Base-by-base conservation (phyloP, 345 rosid genomes). In the Moricandia moricandioides region DNA sequence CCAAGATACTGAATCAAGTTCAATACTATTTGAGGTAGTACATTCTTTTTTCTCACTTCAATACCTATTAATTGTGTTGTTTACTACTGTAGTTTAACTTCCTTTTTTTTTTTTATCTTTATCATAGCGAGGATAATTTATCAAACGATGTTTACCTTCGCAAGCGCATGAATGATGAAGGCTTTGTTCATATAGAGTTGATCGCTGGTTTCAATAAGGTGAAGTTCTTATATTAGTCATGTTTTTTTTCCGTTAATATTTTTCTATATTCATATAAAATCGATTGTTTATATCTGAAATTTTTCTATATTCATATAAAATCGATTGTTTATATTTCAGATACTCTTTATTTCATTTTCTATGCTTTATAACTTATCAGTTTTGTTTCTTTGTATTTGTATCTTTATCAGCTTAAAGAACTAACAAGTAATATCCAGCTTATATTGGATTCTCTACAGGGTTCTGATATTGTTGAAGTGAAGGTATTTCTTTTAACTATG, bases 151-250 rank as follows among this genome's bases (percentile, higher is more conserved):
- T 54, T 31, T 92, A 65, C 82, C 73, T 90, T 86, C 84, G 94
- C 74, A 82, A 64, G 70, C 82, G 83, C 75, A 92, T 92, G 97
- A 88, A 92, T 85, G 89, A 82, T 3, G 85, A 88, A 60, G 94
- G 98, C 40, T 92, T 89, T 90, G 96, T 92, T 79, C 80, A 89
- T 35, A 72, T 92, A 72, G 71, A 74, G 69, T 72, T 90, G 24
- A 87, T 92, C 34, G 92, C 94, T 24, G 81, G 86, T 72, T 92
- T 92, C 83, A 86, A 83, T 1, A 87, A 79, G 84, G 96, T 90
- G 61, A 84, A 85, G 67, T 83, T 51, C 40, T 51, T 54, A 31
- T 63, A 26, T 21, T 29, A 30, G 21, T 60, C 64, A 24, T 56
- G 64, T 21, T 65, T 16, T 21, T 21, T 21, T 72, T 52, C n/a